Conservation (phyloP, 805 yeast species). For the Sugiyamaella lignohabitans region DNA sequence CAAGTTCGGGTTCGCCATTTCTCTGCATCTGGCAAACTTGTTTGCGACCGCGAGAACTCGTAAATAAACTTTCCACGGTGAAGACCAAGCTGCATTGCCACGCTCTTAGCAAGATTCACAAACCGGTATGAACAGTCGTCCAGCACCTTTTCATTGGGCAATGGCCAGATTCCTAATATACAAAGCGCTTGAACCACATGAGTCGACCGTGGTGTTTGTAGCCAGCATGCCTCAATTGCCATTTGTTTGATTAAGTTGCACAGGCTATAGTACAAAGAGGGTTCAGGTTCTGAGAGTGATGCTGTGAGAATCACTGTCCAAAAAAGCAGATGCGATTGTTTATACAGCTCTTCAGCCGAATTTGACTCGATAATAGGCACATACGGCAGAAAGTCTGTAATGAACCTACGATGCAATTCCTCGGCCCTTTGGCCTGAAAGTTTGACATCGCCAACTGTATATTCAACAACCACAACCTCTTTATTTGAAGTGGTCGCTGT, state of each 20-base stretch:
- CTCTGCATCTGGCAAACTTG: slow-evolving; percentile 81
- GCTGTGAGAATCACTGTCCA: slow-evolving; percentile 91
- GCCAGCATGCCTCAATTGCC: slow-evolving; percentile 90
- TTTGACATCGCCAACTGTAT: slow-evolving; percentile 68
- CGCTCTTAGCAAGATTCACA: slow-evolving; percentile 75
- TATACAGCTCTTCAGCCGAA: slow-evolving; percentile 67
- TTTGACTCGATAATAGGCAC: slow-evolving; percentile 71
- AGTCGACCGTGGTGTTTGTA: slow-evolving; percentile 86
- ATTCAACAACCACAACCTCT: slow-evolving; percentile 42
- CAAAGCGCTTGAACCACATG: slow-evolving; percentile 87
- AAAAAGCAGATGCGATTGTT: slow-evolving; percentile 76
- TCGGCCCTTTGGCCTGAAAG: slow-evolving; percentile 62
- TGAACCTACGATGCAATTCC: slow-evolving; percentile 64
- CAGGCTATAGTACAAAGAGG: slow-evolving; percentile 66
- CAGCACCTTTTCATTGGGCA: slow-evolving; percentile 84
- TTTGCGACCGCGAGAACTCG: slow-evolving; percentile 87
- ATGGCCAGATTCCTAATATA: slow-evolving; percentile 83
- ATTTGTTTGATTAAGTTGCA: slow-evolving; percentile 75
- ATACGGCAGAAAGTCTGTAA: slow-evolving; percentile 61
- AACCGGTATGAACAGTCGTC: slow-evolving; percentile 90
- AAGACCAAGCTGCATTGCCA: slow-evolving; percentile 80
- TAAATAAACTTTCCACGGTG: slow-evolving; percentile 88
- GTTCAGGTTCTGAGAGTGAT: slow-evolving; percentile 79
- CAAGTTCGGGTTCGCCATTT: slow-evolving; percentile 92
- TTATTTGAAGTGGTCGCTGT: slow-evolving; percentile 21